Evolutionary conservation across 1,139 yeast genomes (phyloP).

Genomic region (Kodamaea suecica): DNA sequence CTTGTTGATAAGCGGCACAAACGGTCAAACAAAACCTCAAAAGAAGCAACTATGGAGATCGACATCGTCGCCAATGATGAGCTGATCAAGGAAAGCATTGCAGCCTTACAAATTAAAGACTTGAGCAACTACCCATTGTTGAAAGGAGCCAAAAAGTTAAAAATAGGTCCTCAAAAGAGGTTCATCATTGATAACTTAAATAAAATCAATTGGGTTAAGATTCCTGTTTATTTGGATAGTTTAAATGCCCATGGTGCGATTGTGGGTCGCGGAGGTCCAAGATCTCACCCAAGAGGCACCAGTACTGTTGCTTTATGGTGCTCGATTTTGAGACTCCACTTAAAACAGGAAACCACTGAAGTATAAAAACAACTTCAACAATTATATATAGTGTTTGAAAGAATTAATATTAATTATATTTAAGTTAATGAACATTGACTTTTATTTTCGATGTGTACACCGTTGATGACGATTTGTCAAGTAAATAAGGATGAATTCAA

Average conservation of each 20-base stretch:
- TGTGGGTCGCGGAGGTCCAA: constrained; percentile 63
- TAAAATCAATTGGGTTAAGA: constrained; percentile 58
- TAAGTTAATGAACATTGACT: too few species aligned
- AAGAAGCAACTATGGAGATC: constrained; percentile 16
- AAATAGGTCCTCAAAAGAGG: constrained; percentile 40
- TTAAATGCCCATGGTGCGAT: constrained; percentile 74
- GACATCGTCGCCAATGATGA: constrained; percentile 28
- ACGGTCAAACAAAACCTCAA: constrained; percentile 11
- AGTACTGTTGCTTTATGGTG: constrained; percentile 54
- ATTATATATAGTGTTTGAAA: too few species aligned
- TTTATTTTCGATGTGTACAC: too few species aligned
- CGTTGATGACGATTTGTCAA: too few species aligned
- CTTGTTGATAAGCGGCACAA: constrained; percentile 10
- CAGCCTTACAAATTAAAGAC: constrained; percentile 19
- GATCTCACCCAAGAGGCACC: constrained; percentile 51
- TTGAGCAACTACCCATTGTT: constrained; percentile 30
- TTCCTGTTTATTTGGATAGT: constrained; percentile 62
- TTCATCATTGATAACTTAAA: constrained; percentile 51
- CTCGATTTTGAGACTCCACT: constrained; percentile 38
- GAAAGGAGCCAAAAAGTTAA: constrained; percentile 26
- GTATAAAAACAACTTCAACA: background rate
- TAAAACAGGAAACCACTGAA: background rate
- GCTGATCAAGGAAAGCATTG: constrained; percentile 18
- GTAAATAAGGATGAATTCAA: too few species aligned
- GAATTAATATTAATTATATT: too few species aligned